Percentiles rank a stretch among this genome's conserved stretches.
Conservation (phyloP, 768 basidiomycete species). For the Pholiota molesta region DNA sequence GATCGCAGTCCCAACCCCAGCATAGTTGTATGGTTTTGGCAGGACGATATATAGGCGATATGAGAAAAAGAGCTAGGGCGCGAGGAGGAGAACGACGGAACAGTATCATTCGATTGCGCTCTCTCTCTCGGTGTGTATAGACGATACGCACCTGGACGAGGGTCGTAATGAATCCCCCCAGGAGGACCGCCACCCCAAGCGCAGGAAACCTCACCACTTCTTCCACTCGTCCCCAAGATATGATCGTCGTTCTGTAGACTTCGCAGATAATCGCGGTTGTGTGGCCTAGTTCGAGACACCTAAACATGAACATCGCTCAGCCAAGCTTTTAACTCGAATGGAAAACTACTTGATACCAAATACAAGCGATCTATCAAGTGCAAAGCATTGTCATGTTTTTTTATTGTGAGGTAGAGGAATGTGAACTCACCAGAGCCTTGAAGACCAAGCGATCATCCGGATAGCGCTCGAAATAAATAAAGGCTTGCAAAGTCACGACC, state of each 20-base stretch:
- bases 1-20: neutral
- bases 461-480: slow-evolving; percentile 24
- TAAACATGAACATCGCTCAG: neutral
- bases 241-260: slow-evolving; percentile 22
- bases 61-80: slow-evolving; percentile 7
- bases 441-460: slow-evolving; percentile 19
- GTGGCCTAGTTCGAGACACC: slow-evolving; percentile 25
- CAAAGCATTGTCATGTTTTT: neutral
- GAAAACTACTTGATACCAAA: neutral
- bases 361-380: neutral
- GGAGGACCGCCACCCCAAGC: slow-evolving; percentile 6
- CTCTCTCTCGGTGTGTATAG: too few species aligned
- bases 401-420: neutral
- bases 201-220: slow-evolving; percentile 9
- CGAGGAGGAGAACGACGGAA: neutral
- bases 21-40: slow-evolving; percentile 3
- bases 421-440: slow-evolving; percentile 25
- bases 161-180: slow-evolving; percentile 18
- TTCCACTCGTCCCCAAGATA: slow-evolving; percentile 12
- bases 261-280: slow-evolving; percentile 23
- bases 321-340: neutral
- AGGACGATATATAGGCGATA: slow-evolving; percentile 7
- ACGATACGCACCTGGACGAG: slow-evolving; percentile 4
- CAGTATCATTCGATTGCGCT: too few species aligned
- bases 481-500: slow-evolving; percentile 27